Evolutionary conservation across 1,139 yeast species (phyloP).

Genomic region (Suhomyces bribrorum): DNA sequence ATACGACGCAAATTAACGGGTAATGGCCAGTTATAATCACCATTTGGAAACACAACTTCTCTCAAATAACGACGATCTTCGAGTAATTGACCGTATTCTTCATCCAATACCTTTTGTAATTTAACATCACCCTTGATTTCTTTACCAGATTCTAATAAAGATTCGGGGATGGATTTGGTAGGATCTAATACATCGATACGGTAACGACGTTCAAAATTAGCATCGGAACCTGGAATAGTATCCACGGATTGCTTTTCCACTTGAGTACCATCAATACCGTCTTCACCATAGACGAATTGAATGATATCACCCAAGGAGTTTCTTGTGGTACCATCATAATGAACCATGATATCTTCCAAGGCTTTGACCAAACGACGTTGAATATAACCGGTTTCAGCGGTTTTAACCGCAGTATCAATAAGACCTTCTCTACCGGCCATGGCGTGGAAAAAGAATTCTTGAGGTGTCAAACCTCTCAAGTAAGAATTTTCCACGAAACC

Average conservation of each 20-base stretch:
- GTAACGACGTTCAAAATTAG: conserved; percentile 78
- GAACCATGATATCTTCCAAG: conserved; percentile 97
- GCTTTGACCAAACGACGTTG: conserved; percentile 99
- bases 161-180: conserved; percentile 61
- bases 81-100: conserved; percentile 75
- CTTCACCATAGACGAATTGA: conserved; percentile 98
- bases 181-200: conserved; percentile 84
- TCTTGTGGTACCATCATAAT: conserved; percentile 97
- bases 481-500: conserved; percentile 98
- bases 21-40: conserved; percentile 96
- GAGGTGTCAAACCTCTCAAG: conserved; percentile 96
- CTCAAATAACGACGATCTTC: conserved; percentile 81
- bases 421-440: conserved; percentile 99
- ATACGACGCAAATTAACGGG: conserved; percentile 98
- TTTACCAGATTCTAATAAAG: conserved; percentile 81
- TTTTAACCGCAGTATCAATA: conserved; percentile 97
- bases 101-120: conserved; percentile 77
- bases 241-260: conserved; percentile 98
- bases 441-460: conserved; percentile 98
- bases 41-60: conserved; percentile 79
- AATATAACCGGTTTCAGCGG: conserved; percentile 98
- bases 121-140: conserved; percentile 90
- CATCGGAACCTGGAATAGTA: conserved; percentile 91
- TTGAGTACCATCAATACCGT: conserved; percentile 97
- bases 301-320: conserved; percentile 95